Percentiles rank a stretch among this genome's conserved stretches.
phyloP scores from a whole-genome alignment of 177 flowering plant genomes.

The Tripterygium wilfordii region DNA sequence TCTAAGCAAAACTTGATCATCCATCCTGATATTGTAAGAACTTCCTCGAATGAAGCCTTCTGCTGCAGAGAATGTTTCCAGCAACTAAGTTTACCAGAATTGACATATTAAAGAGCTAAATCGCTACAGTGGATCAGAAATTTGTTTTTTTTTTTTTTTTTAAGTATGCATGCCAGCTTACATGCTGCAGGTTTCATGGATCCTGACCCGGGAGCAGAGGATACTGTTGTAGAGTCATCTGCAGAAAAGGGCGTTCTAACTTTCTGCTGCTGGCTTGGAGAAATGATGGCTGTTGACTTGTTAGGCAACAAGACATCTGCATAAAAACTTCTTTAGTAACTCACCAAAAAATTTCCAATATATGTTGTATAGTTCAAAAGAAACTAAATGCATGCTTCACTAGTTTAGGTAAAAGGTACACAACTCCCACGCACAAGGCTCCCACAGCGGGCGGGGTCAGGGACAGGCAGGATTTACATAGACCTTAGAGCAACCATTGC shows the following conservation, averaged over 20 bases:
- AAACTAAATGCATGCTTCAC: too few relatives aligned
- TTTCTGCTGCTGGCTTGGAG: slow-evolving; percentile 46
- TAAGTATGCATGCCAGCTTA: too few relatives aligned
- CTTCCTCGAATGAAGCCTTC: slow-evolving; percentile 93
- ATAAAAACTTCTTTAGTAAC: slow-evolving; percentile 8
- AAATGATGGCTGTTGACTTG: slow-evolving; percentile 30
- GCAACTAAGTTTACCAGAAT: slow-evolving; percentile 35
- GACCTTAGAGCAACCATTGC: too few relatives aligned
- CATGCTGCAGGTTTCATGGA: slow-evolving; percentile 64
- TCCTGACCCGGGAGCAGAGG: slow-evolving; percentile 41
- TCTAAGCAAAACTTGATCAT: slow-evolving; percentile 88
- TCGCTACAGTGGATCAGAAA: too few relatives aligned
- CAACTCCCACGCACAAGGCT: too few relatives aligned
- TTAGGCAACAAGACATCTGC: slow-evolving; percentile 38
- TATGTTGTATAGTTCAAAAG: too few relatives aligned
- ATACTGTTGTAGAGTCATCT: slow-evolving; percentile 43
- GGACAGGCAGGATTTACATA: too few relatives aligned
- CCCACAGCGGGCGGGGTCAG: too few relatives aligned
- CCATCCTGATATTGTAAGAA: slow-evolving; percentile 93
- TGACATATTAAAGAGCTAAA: slow-evolving; percentile 1
- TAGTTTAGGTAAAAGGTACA: too few relatives aligned
- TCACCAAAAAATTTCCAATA: too few relatives aligned
- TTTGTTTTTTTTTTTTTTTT: too few relatives aligned
- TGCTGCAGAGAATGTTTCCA: slow-evolving; percentile 72
- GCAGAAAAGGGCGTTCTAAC: slow-evolving; percentile 24